A percentile compares a stretch with the other conserved stretches of the same genome.
Evolutionary conservation across 2,329 filamentous ascomycete species (phyloP).

Genomic region (Alternaria triticina): DNA sequence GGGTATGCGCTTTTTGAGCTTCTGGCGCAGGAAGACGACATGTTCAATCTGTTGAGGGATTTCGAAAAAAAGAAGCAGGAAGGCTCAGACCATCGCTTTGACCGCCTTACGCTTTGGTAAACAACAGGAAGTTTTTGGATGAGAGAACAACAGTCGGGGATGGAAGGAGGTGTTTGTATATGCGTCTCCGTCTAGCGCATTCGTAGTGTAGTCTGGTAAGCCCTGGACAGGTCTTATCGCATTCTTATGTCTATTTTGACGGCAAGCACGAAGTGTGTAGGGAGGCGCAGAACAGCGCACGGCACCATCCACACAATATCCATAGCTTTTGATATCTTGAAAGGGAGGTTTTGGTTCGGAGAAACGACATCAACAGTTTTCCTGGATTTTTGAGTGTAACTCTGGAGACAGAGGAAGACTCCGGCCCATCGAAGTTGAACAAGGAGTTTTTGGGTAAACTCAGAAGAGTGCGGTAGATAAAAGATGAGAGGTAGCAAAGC

Average conservation of each 20-base stretch:
- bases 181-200: neutral
- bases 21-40: neutral
- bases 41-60: too few relatives aligned
- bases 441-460: rapidly evolving
- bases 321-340: neutral
- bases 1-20: neutral
- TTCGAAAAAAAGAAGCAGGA: too few relatives aligned
- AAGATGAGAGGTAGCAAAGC: neutral
- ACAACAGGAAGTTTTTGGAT: rapidly evolving
- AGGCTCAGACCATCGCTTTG: neutral
- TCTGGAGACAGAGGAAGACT: neutral
- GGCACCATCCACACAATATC: rapidly evolving
- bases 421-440: neutral
- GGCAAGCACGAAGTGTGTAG: neutral
- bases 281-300: neutral
- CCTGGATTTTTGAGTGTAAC: neutral
- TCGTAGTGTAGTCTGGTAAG: rapidly evolving
- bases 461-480: neutral
- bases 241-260: too few relatives aligned
- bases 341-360: neutral
- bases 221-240: neutral
- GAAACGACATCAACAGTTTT: neutral
- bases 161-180: neutral
- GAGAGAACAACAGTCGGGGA: rapidly evolving
- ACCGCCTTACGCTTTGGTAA: too few relatives aligned